Conservation (phyloP, 345 rosid species). For the Eucalyptus sp. region DNA sequence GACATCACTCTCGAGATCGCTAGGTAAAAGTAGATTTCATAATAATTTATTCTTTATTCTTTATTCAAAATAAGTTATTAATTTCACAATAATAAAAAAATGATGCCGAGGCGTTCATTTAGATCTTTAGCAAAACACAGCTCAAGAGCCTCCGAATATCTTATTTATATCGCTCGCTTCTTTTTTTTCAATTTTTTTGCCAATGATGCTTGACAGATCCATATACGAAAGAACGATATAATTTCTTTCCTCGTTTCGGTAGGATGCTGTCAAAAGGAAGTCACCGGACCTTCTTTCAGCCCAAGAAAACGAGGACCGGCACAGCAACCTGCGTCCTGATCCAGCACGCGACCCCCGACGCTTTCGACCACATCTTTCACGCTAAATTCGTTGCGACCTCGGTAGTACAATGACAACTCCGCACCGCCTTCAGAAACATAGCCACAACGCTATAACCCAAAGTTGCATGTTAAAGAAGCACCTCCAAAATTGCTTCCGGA, state of each 20-base stretch:
- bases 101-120: no score
- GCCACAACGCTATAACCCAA: not conserved
- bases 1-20: no score
- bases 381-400: not conserved
- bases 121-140: no score
- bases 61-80: not conserved
- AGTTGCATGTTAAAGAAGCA: not conserved
- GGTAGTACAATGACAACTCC: not conserved
- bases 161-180: not conserved
- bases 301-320: not conserved
- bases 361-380: not conserved
- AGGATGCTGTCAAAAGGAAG: not conserved
- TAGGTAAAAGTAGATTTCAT: no score
- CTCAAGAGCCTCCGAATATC: not conserved
- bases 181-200: not conserved
- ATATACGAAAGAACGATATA: not conserved
- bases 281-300: not conserved
- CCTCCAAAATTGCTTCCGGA: not conserved
- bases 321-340: not conserved
- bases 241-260: not conserved
- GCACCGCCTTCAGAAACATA: not conserved
- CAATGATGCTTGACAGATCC: not conserved
- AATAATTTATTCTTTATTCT: no score
- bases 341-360: not conserved
- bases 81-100: no score